phyloP scores from a whole-genome alignment of 2,329 filamentous ascomycete genomes.

The Rutstroemia sp. region DNA sequence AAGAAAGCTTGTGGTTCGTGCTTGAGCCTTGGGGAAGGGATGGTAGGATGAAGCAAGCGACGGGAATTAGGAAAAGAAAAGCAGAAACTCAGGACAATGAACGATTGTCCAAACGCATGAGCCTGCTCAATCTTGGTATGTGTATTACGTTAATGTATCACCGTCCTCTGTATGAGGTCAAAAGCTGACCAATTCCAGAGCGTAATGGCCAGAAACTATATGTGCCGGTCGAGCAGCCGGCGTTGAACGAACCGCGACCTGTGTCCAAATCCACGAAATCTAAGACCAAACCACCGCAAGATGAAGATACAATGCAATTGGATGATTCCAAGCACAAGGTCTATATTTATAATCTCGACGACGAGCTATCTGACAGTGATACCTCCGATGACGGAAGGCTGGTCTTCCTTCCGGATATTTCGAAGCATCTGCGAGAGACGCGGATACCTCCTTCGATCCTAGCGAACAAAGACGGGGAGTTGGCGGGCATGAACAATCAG shows the following conservation, averaged over 20 bases:
- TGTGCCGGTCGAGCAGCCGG: constrained; percentile 51
- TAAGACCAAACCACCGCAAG: constrained; percentile 15
- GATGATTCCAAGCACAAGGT: constrained; percentile 80
- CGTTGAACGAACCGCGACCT: constrained; percentile 14
- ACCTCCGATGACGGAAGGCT: constrained; percentile 52
- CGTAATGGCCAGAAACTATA: constrained; percentile 57
- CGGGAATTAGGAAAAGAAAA: constrained; percentile 45
- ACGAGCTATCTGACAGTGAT: constrained; percentile 68
- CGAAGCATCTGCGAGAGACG: constrained; percentile 66
- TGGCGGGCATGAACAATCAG: constrained; percentile 52
- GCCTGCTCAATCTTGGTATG: constrained; percentile 73
- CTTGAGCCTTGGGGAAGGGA: constrained; percentile 2
- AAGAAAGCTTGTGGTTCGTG: constrained; percentile 4
- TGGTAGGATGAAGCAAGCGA: constrained; percentile 27
- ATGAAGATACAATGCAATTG: constrained; percentile 66
- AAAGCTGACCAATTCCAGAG: constrained; percentile 38
- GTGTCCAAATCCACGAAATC: constrained; percentile 14
- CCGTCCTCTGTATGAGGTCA: constrained; percentile 2
- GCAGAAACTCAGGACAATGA: constrained; percentile 55
- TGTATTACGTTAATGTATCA: constrained; percentile 14
- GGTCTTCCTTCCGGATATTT: constrained; percentile 78
- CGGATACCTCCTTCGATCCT: constrained; percentile 58
- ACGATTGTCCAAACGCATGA: constrained; percentile 77
- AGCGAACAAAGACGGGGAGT: constrained; percentile 45
- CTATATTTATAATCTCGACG: constrained; percentile 86